A percentile compares a stretch with the other conserved stretches of the same genome.
phyloP scores from a whole-genome alignment of 805 yeast genomes.

The Schizosaccharomyces octosporus region DNA sequence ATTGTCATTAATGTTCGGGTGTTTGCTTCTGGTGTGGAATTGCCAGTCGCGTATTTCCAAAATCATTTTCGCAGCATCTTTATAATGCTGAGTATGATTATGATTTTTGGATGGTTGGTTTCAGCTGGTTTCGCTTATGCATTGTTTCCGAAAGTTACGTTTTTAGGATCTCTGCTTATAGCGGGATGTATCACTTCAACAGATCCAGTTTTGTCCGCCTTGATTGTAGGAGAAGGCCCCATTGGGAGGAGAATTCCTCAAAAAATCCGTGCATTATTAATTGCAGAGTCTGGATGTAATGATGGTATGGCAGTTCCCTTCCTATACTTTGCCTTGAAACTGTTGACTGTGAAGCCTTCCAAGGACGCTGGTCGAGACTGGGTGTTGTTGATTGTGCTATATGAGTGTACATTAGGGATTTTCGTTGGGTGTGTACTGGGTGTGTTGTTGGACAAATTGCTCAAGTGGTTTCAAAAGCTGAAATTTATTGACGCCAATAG shows the following conservation, averaged over 20 bases:
- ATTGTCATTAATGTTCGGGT: slow-evolving; percentile 68
- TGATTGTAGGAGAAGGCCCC: slow-evolving; percentile 83
- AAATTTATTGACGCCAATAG: slow-evolving; percentile 68
- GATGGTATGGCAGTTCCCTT: slow-evolving; percentile 95
- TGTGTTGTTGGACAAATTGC: slow-evolving; percentile 38
- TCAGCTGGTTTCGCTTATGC: slow-evolving; percentile 61
- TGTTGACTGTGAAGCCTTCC: slow-evolving; percentile 39
- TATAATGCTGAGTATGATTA: slow-evolving; percentile 55
- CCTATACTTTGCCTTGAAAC: slow-evolving; percentile 39
- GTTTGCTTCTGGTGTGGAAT: slow-evolving; percentile 81
- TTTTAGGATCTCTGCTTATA: slow-evolving; percentile 46
- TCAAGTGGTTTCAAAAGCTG: slow-evolving; percentile 44
- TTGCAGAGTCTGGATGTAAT: slow-evolving; percentile 76
- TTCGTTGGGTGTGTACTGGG: slow-evolving; percentile 54
- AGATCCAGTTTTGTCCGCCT: slow-evolving; percentile 84
- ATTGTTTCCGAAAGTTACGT: slow-evolving; percentile 45
- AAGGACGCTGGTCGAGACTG: slow-evolving; percentile 55
- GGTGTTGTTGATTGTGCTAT: slow-evolving; percentile 49
- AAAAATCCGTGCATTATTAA: slow-evolving; percentile 54
- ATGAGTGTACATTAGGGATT: slow-evolving; percentile 63
- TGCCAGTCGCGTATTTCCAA: slow-evolving; percentile 71
- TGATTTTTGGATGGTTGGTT: slow-evolving; percentile 75
- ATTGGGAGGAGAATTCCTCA: slow-evolving; percentile 81
- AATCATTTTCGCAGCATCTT: slow-evolving; percentile 60
- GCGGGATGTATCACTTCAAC: slow-evolving; percentile 86